A percentile compares a stretch with the other conserved stretches of the same genome.
Conservation (phyloP, 2,329 filamentous ascomycete genomes). For the Aspergillus fijiensis region DNA sequence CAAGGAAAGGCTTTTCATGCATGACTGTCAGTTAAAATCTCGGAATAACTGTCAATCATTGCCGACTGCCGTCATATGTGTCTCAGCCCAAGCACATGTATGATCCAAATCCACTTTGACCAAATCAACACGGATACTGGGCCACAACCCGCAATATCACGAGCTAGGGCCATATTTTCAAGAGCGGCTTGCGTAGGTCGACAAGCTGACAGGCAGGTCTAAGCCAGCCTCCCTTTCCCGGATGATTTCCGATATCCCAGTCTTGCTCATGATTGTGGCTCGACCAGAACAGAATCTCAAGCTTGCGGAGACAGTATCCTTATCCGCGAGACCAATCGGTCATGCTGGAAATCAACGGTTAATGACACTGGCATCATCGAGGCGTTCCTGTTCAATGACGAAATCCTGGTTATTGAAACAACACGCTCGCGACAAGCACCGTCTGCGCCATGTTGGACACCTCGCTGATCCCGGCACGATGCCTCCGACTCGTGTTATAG, state of each 20-base stretch:
- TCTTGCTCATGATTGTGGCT: constrained; percentile 15
- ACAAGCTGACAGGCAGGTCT: constrained; percentile 35
- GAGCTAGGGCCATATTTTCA: constrained; percentile 9
- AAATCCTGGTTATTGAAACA: neutral
- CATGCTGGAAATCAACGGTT: neutral
- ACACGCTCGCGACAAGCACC: neutral
- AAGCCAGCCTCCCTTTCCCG: constrained; percentile 11
- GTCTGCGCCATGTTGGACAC: neutral
- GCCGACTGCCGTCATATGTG: constrained; percentile 32
- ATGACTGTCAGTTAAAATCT: constrained; percentile 39
- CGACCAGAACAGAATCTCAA: neutral
- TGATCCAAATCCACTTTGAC: constrained; percentile 45
- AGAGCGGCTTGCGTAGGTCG: constrained; percentile 31
- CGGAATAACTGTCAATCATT: constrained; percentile 31
- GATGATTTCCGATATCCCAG: neutral
- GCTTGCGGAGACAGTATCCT: neutral
- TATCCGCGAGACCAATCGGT: neutral
- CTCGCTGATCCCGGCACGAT: neutral
- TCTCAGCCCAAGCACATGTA: constrained; percentile 29
- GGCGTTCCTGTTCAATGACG: neutral
- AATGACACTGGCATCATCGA: neutral
- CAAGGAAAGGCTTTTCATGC: constrained; percentile 29
- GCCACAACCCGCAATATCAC: constrained; percentile 11
- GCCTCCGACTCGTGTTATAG: neutral
- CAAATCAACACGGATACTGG: constrained; percentile 26